Evolutionary conservation across 208 protist species (phyloP), one percentile per base, ranked within the genome.

Genomic region (Trypanosoma platydactyli): DNA sequence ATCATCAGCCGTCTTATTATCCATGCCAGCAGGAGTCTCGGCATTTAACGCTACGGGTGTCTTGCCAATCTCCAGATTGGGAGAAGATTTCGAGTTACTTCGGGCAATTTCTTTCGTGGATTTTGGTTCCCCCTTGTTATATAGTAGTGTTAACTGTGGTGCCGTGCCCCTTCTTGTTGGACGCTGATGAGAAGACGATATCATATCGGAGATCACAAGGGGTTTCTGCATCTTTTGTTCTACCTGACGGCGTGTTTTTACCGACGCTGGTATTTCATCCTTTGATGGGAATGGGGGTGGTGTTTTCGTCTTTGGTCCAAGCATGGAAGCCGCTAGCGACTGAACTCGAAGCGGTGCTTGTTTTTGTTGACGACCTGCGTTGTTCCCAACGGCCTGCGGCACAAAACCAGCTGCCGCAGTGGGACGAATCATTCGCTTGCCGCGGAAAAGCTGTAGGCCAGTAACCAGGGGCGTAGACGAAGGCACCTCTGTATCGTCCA

Each of bases 251-350:
- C 46, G 65, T 13, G 24, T 35, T 11, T 62, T 49, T n/a, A 71
- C 65, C 5, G 12, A 46, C 24, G 56, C 55, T 24, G 55, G 56
- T 40, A 72, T 45, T 5, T 72, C 67, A 3, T 66, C 67, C 42
- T 55, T 48, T 6, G 38, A 46, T n/a, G 60, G 1, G 42, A 52
- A 41, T 11, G 16, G 11, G 7, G 62, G 16, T 24, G 51, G 51
- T 25, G 59, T 38, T 30, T n/a, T 44, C 25, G 24, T 5, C 22
- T 30, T 52, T 20, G 50, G n/a, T 30, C 38, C 13, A 22, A 12
- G 18, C 42, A 54, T 53, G 15, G 27, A 24, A 1, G 11, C 20
- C 29, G 24, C 3, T 52, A 24, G 30, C 35, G 41, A 25, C 29
- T 13, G 5, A 48, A 11, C 29, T 30, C 46, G 42, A 42, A 30